These are phyloP conservation scores for Globisporangium acanthophoron DNA, from an alignment of 352 stramenopile genomes.

Conservation along the genomic window DNA sequence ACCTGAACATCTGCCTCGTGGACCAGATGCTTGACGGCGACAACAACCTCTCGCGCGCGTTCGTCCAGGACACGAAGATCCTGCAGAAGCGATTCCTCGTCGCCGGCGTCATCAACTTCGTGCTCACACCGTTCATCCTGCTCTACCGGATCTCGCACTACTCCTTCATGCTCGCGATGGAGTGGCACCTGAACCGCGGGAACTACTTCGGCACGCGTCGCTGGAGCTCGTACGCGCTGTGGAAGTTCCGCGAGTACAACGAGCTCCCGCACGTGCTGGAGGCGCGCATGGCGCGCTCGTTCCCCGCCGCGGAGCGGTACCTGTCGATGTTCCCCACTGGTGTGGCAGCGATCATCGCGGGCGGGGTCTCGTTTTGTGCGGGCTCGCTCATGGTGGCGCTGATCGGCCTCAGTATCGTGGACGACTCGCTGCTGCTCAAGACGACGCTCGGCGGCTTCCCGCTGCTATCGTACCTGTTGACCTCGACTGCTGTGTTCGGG, in stretches of 20 bases:
- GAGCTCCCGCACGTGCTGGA: slow-evolving; percentile 97
- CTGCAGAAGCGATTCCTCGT: slow-evolving; percentile 93
- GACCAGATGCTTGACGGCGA: slow-evolving; percentile 95
- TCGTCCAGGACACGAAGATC: slow-evolving; percentile 88
- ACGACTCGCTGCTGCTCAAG: slow-evolving; percentile 94
- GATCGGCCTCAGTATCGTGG: slow-evolving; percentile 89
- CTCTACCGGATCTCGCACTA: slow-evolving; percentile 97
- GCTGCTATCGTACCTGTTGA: slow-evolving; percentile 96
- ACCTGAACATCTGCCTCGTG: slow-evolving; percentile 94
- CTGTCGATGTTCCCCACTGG: slow-evolving; percentile 92
- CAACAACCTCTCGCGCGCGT: slow-evolving; percentile 74
- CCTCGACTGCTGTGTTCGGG: slow-evolving; percentile 84
- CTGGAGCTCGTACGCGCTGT: slow-evolving; percentile 89
- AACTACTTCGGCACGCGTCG: slow-evolving; percentile 94
- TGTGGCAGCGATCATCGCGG: slow-evolving; percentile 86
- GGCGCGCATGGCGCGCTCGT: slow-evolving; percentile 89
- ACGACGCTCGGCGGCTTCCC: slow-evolving; percentile 93
- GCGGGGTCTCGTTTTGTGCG: slow-evolving; percentile 93
- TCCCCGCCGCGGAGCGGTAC: slow-evolving; percentile 91
- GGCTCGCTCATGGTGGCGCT: slow-evolving; percentile 94
- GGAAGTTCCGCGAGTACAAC: slow-evolving; percentile 98
- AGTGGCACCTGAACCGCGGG: slow-evolving; percentile 89
- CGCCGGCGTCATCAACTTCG: slow-evolving; percentile 91
- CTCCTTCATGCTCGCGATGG: slow-evolving; percentile 95
- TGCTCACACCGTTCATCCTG: slow-evolving; percentile 96